Evolutionary conservation across 2,329 filamentous ascomycete genomes (phyloP).

Genomic region (Fusarium sp.): DNA sequence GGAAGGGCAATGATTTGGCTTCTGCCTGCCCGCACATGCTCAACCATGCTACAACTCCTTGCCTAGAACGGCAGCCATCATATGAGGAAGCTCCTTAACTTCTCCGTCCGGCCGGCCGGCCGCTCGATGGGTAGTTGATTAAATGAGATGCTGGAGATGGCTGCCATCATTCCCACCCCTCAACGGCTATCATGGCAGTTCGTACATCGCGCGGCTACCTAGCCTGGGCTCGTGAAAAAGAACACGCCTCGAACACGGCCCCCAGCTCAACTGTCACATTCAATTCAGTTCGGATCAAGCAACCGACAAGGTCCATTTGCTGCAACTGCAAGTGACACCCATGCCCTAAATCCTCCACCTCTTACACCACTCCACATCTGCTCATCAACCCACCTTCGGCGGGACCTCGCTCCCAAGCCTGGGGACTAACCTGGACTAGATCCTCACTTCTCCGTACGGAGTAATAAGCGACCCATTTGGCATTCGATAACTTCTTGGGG

Average conservation of each 20-base stretch:
- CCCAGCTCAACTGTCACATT: conserved; percentile 21
- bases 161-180: conserved; percentile 25
- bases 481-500: conserved; percentile 40
- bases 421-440: conserved; percentile 42
- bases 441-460: conserved; percentile 40
- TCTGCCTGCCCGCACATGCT: conserved; percentile 12
- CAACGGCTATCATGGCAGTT: conserved; percentile 13
- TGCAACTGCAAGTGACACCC: conserved; percentile 33
- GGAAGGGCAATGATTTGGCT: conserved; percentile 15
- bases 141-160: conserved; percentile 35
- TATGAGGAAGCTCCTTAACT: conserved; percentile 17
- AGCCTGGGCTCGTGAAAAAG: conserved; percentile 10
- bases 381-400: conserved; percentile 47
- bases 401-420: conserved; percentile 46
- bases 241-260: conserved; percentile 34
- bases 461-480: conserved; percentile 47
- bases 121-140: conserved; percentile 17
- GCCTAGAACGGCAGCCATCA: conserved; percentile 27
- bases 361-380: conserved; percentile 46
- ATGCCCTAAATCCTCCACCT: conserved; percentile 43
- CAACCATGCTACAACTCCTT: conserved; percentile 31
- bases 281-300: conserved; percentile 32
- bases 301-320: conserved; percentile 34
- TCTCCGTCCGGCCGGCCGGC: conserved; percentile 4
- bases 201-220: conserved; percentile 9